Base-by-base conservation (phyloP, 1,284 basidiomycete genomes). In the Ceratobasidium sp. region DNA sequence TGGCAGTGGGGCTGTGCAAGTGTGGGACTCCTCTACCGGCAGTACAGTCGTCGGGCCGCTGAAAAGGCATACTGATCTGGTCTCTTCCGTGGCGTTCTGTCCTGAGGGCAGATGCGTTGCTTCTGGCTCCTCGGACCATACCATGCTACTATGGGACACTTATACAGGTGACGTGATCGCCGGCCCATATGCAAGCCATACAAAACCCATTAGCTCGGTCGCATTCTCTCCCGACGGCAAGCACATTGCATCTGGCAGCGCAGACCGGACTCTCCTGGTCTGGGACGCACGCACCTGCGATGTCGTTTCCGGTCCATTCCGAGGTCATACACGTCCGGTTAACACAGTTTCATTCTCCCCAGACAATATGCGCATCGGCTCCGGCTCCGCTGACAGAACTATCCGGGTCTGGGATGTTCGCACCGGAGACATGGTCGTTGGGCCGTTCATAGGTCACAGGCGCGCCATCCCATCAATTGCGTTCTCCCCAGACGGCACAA, bases 341-440 rank as follows among this genome's bases (percentile, higher is more conserved):
- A 8, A 10, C 8, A 10, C 38, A 8, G n/a, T 42, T n/a, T 10
- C 38, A 8, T 42, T 42, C n/a, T 22, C 8, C 90, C 25, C 89
- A 88, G 75, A 92, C 92, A n/a, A 87, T 82, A 0, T 86, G 81
- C 2, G 90, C 89, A 73, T 92, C 90, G 74, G 92, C 90, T 3
- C 87, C 90, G 74, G 82, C 86, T 1, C 92, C 80, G 0, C 85
- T 86, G 7, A 92, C 85, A 29, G 25, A 4, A 25, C 29, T 29
- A 62, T 49, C 52, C 71, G 40, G 65, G 31, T 57, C n/a, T 49
- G 40, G 35, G 22, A 65, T 47, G 32, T 20, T 20, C 20, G 10
- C 25, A 15, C n/a, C n/a, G 34, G 22, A 17, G 12, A 40, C 22
- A 60, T 29, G 45, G 62, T 40, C 38, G 17, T 17, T 40, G 38